Base-by-base conservation (phyloP, 2,329 filamentous ascomycete genomes). In the Orbilia javanica region DNA sequence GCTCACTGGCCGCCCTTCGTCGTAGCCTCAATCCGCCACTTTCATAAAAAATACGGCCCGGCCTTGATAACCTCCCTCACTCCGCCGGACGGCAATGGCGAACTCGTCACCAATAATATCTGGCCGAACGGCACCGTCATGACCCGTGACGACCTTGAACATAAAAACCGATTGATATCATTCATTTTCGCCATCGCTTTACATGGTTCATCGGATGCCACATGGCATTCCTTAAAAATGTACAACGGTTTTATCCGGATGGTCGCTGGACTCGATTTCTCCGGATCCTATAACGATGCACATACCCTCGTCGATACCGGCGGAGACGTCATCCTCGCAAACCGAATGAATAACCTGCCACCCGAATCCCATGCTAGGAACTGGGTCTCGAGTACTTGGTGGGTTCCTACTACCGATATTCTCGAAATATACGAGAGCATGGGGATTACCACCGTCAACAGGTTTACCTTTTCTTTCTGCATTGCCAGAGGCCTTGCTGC, bases 1-100 rank as follows among this genome's bases (percentile, higher is more conserved):
- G 81, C 81, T 3, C 81, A 82, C 66, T 82, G 81, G 81, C 81
- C 81, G 1, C 81, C 81, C 6, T 82, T 82, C 71, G 73, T 81
- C 25, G 64, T 79, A 52, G 81, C 81, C 6, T 69, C 73, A 1
- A 79, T 80, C n/a, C 79, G 80, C 20, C 75, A 82, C 60, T 72
- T 82, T 22, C 63, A 76, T 42, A 67, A 64, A 34, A 81, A 77
- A 20, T 82, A 81, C 63, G 81, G 81, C 7, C 73, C 73, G 2
- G 18, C 74, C 36, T 65, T 80, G 10, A 78, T 78, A 57, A 57
- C 66, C 5, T 69, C 68, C 1, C 29, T 31, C n/a, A 34, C 53
- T n/a, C 11, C 48, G 6, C 29, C 22, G 5, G 46, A 57, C 15
- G 48, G 34, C 20, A 71, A 65, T 46, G 25, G 50, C 52, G 50